Evolutionary conservation across 1,139 yeast species (phyloP).

Genomic region (Geotrichum aggregatum): DNA sequence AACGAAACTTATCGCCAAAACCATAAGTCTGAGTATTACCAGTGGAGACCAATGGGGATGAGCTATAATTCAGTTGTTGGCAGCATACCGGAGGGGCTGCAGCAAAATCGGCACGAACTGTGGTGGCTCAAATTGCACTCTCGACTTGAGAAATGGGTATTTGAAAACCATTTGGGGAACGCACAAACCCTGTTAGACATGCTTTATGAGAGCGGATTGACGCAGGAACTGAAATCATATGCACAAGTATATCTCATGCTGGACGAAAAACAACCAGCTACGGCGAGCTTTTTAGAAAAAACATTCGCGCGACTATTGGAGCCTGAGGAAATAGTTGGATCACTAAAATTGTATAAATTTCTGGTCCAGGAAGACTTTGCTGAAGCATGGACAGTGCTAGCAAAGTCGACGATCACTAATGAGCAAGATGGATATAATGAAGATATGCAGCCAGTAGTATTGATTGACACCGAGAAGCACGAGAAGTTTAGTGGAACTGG

Average conservation of each 20-base stretch:
- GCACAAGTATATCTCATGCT: constrained; percentile 4
- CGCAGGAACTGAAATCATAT: not conserved
- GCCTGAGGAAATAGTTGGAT: not conserved
- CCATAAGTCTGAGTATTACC: too few species aligned
- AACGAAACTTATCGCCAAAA: not conserved
- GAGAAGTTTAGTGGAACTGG: too few species aligned
- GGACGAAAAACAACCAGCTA: constrained; percentile 1
- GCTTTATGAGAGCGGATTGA: not conserved
- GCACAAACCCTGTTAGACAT: not conserved
- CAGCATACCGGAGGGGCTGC: too few species aligned
- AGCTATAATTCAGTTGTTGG: too few species aligned
- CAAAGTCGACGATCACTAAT: too few species aligned
- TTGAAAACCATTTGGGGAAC: constrained; percentile 1
- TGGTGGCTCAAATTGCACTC: constrained; percentile 12
- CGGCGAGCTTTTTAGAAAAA: constrained; percentile 3
- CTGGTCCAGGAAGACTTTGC: constrained; percentile 8
- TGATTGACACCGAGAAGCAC: not conserved
- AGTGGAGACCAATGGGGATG: too few species aligned
- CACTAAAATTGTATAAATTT: not conserved
- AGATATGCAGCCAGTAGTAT: not conserved
- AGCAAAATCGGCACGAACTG: not conserved
- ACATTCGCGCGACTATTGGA: not conserved
- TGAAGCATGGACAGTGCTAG: not conserved
- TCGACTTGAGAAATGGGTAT: constrained; percentile 9
- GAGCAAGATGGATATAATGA: too few species aligned